A percentile compares a stretch with the other conserved stretches of the same genome.
phyloP scores from a whole-genome alignment of 495 filamentous ascomycete species.

The Aspergillus bridgeri region DNA sequence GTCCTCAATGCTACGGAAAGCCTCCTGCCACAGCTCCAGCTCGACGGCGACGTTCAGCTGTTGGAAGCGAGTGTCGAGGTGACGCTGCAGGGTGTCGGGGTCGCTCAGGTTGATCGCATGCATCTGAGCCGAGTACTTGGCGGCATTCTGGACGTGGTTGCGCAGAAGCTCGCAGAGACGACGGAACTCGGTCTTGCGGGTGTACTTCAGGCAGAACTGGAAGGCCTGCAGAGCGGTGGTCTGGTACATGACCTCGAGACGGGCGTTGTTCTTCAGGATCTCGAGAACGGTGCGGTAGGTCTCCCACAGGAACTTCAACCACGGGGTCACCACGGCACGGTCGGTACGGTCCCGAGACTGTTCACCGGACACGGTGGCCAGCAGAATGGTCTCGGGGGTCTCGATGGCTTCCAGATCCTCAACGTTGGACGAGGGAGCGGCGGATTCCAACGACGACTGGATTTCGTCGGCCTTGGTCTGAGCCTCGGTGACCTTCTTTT shows the following conservation, averaged over 20 bases:
- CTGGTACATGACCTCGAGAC: conserved; percentile 97
- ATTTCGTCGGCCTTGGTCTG: conserved; percentile 95
- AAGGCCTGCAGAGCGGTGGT: conserved; percentile 96
- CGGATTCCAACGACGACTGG: conserved; percentile 77
- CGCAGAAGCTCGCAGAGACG: conserved; percentile 95
- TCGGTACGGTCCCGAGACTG: conserved; percentile 96
- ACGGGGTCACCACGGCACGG: conserved; percentile 95
- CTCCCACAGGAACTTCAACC: conserved; percentile 99
- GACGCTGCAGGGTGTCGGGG: conserved; percentile 92
- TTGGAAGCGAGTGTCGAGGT: conserved; percentile 96
- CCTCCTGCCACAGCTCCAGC: conserved; percentile 97
- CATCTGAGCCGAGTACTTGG: conserved; percentile 98
- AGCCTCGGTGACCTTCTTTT: conserved; percentile 92
- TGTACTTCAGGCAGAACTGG: conserved; percentile 96
- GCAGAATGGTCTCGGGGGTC: conserved; percentile 95
- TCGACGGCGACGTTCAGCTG: conserved; percentile 98
- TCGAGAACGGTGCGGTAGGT: conserved; percentile 99
- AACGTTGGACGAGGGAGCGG: conserved; percentile 66
- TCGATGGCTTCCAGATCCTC: conserved; percentile 96
- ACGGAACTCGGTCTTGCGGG: conserved; percentile 98
- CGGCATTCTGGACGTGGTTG: conserved; percentile 98
- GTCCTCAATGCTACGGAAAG: conserved; percentile 97
- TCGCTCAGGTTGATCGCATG: conserved; percentile 99
- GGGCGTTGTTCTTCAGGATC: conserved; percentile 97
- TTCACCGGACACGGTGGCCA: conserved; percentile 96